These are phyloP conservation scores for Saccharomycopsis fermentans DNA, from an alignment of 805 yeast genomes.

Conservation along the genomic window DNA sequence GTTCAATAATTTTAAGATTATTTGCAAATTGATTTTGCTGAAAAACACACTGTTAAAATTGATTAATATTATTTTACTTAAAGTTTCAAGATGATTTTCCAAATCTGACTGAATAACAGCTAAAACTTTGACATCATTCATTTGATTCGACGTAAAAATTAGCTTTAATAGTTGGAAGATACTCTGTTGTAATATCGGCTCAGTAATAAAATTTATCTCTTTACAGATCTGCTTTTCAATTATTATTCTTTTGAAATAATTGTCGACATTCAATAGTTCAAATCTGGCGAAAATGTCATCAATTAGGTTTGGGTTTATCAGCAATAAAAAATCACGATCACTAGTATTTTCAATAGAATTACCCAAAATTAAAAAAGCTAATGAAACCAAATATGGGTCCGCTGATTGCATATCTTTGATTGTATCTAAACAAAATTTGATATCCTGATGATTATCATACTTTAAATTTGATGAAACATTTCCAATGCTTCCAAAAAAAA, in stretches of 20 bases:
- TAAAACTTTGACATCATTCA: neutral
- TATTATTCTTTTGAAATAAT: neutral
- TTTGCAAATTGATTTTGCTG: constrained; percentile 9
- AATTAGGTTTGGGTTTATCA: constrained; percentile 5
- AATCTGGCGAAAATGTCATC: neutral
- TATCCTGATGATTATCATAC: constrained; percentile 4
- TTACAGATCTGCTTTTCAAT: neutral
- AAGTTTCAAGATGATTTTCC: neutral
- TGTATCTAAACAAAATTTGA: neutral
- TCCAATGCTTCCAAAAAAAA: constrained; percentile 13
- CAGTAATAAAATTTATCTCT: constrained; percentile 13
- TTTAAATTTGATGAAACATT: constrained; percentile 7
- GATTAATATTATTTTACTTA: constrained; percentile 6
- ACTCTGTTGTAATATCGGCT: constrained; percentile 16
- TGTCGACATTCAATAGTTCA: neutral
- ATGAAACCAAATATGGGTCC: constrained; percentile 8
- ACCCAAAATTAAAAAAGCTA: constrained; percentile 8
- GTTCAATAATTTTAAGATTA: constrained; percentile 11
- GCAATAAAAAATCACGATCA: constrained; percentile 7
- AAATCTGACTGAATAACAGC: constrained; percentile 1
- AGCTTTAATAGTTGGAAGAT: constrained; percentile 15
- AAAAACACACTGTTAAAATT: constrained; percentile 16
- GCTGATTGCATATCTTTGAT: neutral
- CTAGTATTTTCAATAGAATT: constrained; percentile 9
- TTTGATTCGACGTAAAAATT: constrained; percentile 2